These are phyloP conservation scores for Cenchrus fungigraminus DNA, from an alignment of 176 grass and related monocot species.

Conservation along the genomic window DNA sequence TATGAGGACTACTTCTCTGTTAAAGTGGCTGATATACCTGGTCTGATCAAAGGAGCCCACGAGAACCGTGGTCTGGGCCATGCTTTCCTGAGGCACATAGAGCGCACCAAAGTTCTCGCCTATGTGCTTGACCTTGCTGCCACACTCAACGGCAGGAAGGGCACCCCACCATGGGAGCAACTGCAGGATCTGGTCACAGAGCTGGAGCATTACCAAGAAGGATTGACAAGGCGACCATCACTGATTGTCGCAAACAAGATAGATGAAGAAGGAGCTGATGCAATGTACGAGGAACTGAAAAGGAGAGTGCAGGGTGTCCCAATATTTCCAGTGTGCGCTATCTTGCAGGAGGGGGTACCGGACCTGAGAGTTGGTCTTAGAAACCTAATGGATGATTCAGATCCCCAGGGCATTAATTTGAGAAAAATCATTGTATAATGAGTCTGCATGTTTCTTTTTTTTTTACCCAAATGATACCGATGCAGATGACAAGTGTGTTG, in stretches of 20 bases:
- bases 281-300: slow-evolving; percentile 60
- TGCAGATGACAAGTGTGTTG: neutral
- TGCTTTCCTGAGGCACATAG: slow-evolving; percentile 94
- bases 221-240: slow-evolving; percentile 71
- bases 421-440: slow-evolving; percentile 57
- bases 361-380: slow-evolving; percentile 73
- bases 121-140: slow-evolving; percentile 80
- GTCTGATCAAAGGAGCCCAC: slow-evolving; percentile 86
- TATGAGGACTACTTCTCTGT: slow-evolving; percentile 75
- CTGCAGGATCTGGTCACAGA: slow-evolving; percentile 67
- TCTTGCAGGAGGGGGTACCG: slow-evolving; percentile 73
- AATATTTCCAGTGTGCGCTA: slow-evolving; percentile 83
- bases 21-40: slow-evolving; percentile 88
- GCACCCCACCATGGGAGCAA: slow-evolving; percentile 82
- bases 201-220: slow-evolving; percentile 78
- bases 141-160: slow-evolving; percentile 59
- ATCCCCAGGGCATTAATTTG: slow-evolving; percentile 50
- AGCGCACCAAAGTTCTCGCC: slow-evolving; percentile 80
- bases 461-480: neutral
- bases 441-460: neutral
- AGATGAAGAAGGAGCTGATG: slow-evolving; percentile 76
- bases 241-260: slow-evolving; percentile 86
- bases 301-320: slow-evolving; percentile 64
- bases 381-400: slow-evolving; percentile 69
- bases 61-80: slow-evolving; percentile 83